Base-by-base conservation (phyloP, 768 basidiomycete genomes). In the Agrocybe pediades region DNA sequence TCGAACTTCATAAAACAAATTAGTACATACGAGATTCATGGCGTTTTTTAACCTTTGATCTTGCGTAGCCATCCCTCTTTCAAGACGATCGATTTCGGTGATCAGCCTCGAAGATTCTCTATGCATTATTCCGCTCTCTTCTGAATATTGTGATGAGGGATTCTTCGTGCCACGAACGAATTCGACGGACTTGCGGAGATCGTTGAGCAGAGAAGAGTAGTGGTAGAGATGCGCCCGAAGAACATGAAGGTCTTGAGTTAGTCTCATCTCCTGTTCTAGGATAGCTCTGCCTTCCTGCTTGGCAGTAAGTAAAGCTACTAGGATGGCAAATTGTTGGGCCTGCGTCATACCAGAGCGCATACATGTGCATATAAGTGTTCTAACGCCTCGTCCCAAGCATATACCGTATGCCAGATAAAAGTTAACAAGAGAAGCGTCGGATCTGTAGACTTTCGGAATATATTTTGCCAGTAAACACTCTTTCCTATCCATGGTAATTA, bases 321-420 rank as follows among this genome's bases (percentile, higher is more conserved):
- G 17, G 20, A 51, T 20, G 17, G 9, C 2, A 40, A 2, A 11
- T 25, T 16, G 4, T 20, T 3, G 9, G 20, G 29, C 15, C 27
- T 13, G 19, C 8, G 42, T n/a, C 77, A 46, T 54, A 84, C 83
- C 21, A 84, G 67, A 30, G 56, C 61, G 59, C 72, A 78, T 19
- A 85, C 75, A 60, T 84, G 77, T 0, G 62, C 56, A 53, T 83
- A 84, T 6, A 86, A 65, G 27, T 71, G 64, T 54, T 84, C 84
- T 9, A 86, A 62, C 0, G 82, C 74, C 60, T 85, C 77, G 50
- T 86, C 84, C 82, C 83, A 86, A 0, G 81, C 78, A 57, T 85
- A 86, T 41, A 85, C 53, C 1, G 82, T 76, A 51, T 85, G 80
- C 84, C 83, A 85, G 17, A 85, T 64, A 36, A 78, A 77, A 4